Base-by-base conservation (phyloP, 2,329 filamentous ascomycete species). In the Pseudovirgaria hyperparasitica region DNA sequence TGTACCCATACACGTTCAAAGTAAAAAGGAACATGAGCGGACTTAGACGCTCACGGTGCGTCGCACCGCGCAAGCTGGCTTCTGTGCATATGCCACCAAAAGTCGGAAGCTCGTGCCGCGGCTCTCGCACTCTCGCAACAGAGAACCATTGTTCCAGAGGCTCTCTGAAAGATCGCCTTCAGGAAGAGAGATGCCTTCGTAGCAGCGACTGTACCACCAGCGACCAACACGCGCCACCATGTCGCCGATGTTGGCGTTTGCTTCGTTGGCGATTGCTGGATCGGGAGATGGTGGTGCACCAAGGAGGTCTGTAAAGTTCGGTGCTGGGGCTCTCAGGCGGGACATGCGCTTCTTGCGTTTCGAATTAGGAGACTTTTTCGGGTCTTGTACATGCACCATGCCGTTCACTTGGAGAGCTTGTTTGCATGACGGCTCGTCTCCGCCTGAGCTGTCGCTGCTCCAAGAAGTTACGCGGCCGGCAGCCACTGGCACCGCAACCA, bases 141-240 rank as follows among this genome's bases (percentile, higher is more conserved):
- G 57, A 7, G 67, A 66, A 29, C 67, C 70, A 46, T 94, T 80
- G 24, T 65, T 68, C 78, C 86, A 96, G 39, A 96, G 81, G 33
- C 55, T 70, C 23, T 61, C 58, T 25, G 60, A 57, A 1, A 52
- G 35, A 22, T 41, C 39, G 23, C 41, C 40, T 30, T 49, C 46
- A 5, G 49, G 46, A 4, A 63, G 41, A 6, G 75, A 62, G 4
- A 69, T 65, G 30, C 68, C 72, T 55, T 94, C 87, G 50, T 94
- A 96, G 60, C 87, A 94, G 27, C 80, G 73, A 7, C 74, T 81
- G 55, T 93, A 96, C 90, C 90, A 98, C 84, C 87, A 96, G 22
- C 90, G 70, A 2, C 85, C 87, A 8, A 96, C 87, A 36, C 76
- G 78, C 10, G 85, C 79, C 13, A 96, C 85, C 66, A 92, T 92